A percentile compares a stretch with the other conserved stretches of the same genome.
Evolutionary conservation across 192 early-diverging fungal species (phyloP).

Genomic region (Endogone sp.): DNA sequence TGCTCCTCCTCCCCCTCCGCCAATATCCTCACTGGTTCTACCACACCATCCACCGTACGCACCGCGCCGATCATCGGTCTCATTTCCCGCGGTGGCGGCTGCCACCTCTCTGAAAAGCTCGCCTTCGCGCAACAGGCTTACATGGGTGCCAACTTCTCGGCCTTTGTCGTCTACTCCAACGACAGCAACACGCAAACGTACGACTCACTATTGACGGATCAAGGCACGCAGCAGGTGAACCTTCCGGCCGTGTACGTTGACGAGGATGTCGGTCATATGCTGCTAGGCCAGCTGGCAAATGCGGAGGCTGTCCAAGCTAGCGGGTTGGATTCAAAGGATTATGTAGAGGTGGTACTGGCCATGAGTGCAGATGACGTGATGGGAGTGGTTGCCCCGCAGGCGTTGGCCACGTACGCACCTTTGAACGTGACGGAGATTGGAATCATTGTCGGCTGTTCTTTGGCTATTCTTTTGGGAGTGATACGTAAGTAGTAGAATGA

Average conservation of each 20-base stretch:
- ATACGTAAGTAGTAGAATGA: not conserved
- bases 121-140: not conserved
- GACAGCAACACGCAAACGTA: not conserved
- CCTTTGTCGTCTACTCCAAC: not conserved
- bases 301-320: not conserved
- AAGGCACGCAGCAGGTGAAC: not conserved
- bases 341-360: not conserved
- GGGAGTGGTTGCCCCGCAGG: not conserved
- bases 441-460: not conserved
- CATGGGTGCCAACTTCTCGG: not conserved
- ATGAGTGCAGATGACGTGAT: not conserved
- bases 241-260: not conserved
- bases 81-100: not conserved
- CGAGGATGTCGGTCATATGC: not conserved
- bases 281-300: not conserved
- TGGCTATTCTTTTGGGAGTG: not conserved
- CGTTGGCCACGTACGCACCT: not conserved
- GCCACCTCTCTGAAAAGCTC: not conserved
- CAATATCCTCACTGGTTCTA: not conserved
- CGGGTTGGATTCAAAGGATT: not conserved
- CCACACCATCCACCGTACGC: not conserved
- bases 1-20: not conserved
- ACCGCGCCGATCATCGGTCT: not conserved
- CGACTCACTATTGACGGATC: not conserved
- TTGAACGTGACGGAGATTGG: not conserved